These are phyloP conservation scores for Plasmopara viticola DNA, from an alignment of 352 stramenopile genomes.

Conservation along the genomic window DNA sequence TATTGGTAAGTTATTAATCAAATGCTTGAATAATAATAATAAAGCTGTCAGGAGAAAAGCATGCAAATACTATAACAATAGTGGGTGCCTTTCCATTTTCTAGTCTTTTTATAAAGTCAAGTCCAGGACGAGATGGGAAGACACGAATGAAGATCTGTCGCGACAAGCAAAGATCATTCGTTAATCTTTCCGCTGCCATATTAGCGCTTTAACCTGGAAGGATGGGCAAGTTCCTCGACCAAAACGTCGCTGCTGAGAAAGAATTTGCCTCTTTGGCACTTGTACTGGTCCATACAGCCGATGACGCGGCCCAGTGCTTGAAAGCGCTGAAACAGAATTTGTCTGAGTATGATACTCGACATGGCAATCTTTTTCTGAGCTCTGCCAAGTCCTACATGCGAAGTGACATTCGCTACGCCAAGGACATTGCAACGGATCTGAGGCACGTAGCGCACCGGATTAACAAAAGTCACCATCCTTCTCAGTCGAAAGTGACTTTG, in stretches of 20 bases:
- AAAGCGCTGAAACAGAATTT: constrained; percentile 18
- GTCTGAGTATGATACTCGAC: constrained; percentile 15
- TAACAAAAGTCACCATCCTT: constrained; percentile 8
- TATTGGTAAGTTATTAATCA: no score
- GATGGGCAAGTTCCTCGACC: constrained; percentile 14
- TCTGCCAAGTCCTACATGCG: constrained; percentile 19
- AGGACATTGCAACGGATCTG: constrained; percentile 17
- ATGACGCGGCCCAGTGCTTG: constrained; percentile 16
- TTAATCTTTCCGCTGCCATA: not conserved
- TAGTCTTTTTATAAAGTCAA: no score
- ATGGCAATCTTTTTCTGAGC: constrained; percentile 11
- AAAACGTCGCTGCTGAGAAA: constrained; percentile 4
- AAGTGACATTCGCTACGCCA: constrained; percentile 19
- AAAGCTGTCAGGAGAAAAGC: no score
- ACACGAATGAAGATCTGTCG: no score
- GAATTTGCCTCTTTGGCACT: constrained; percentile 17
- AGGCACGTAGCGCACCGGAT: constrained; percentile 17
- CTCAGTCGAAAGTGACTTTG: constrained; percentile 9
- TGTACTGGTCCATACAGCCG: constrained; percentile 10
- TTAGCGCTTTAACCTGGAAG: not conserved
- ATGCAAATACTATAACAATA: no score
- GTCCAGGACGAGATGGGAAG: no score
- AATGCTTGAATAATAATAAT: no score
- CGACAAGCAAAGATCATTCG: no score
- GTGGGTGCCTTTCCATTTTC: no score